These are phyloP conservation scores for Nigrograna mackinnonii DNA, from an alignment of 2,329 filamentous ascomycete genomes.

Conservation along the genomic window DNA sequence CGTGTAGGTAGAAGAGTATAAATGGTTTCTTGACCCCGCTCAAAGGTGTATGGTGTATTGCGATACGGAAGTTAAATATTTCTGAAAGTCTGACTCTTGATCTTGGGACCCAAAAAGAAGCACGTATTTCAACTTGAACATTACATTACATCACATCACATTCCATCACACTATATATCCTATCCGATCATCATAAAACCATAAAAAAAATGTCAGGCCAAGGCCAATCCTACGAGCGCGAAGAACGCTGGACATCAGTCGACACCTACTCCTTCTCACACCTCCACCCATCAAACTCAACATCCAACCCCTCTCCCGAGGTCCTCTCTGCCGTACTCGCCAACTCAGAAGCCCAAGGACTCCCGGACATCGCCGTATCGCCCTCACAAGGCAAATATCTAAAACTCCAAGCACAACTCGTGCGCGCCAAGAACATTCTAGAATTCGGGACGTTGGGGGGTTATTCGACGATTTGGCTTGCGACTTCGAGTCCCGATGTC, in stretches of 20 bases:
- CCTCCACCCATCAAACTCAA: slow-evolving; percentile 30
- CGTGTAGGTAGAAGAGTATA: too few species aligned
- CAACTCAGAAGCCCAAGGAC: slow-evolving; percentile 21
- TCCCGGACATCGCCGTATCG: slow-evolving; percentile 40
- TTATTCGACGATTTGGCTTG: slow-evolving; percentile 59
- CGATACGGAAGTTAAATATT: too few species aligned
- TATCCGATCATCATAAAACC: too few species aligned
- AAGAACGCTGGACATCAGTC: slow-evolving; percentile 44
- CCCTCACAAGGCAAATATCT: slow-evolving; percentile 38
- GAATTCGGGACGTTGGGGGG: slow-evolving; percentile 61
- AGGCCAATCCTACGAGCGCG: slow-evolving; percentile 27
- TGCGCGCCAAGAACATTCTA: slow-evolving; percentile 40
- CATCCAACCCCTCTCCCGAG: slow-evolving; percentile 25
- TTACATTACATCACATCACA: too few species aligned
- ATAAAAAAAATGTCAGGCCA: slow-evolving; percentile 18
- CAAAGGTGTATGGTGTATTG: too few species aligned
- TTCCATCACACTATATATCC: too few species aligned
- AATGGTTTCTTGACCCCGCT: too few species aligned
- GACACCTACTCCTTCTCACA: slow-evolving; percentile 40
- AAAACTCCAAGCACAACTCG: slow-evolving; percentile 32
- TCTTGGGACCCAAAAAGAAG: too few species aligned
- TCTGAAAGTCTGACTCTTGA: too few species aligned
- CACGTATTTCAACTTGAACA: too few species aligned
- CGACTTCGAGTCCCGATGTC: slow-evolving; percentile 38
- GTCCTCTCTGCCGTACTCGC: slow-evolving; percentile 26